Evolutionary conservation across 164 flowering plant genomes (phyloP).

Genomic region (Dillenia suffruticosa): DNA sequence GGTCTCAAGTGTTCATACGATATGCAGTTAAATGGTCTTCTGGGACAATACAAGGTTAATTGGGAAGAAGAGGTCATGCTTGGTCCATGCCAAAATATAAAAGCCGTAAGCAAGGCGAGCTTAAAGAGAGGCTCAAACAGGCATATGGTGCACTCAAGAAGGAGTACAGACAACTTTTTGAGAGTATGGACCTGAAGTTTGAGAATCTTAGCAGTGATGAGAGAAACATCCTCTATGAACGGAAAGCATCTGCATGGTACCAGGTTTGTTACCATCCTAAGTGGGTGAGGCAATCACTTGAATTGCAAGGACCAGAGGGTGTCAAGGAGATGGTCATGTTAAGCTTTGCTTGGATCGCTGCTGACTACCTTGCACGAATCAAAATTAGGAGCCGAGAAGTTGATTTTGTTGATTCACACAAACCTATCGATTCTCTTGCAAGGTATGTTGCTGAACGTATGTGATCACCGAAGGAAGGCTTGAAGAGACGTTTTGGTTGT

Average conservation of each 20-base stretch:
- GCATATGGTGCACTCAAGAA: constrained; percentile 49
- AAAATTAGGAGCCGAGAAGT: constrained; percentile 42
- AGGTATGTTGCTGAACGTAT: constrained; percentile 50
- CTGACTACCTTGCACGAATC: constrained; percentile 79
- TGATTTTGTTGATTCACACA: constrained; percentile 24
- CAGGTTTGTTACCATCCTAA: constrained; percentile 77
- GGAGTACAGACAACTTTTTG: constrained; percentile 64
- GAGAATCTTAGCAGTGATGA: constrained; percentile 46
- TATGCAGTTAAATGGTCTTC: constrained; percentile 53
- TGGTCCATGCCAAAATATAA: constrained; percentile 85
- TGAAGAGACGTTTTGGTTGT: not conserved
- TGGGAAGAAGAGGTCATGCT: constrained; percentile 76
- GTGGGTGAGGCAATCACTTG: constrained; percentile 52
- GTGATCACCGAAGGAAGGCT: constrained; percentile 15
- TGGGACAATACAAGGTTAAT: constrained; percentile 71
- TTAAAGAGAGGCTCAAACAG: constrained; percentile 79
- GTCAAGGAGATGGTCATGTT: constrained; percentile 29
- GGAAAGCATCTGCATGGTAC: constrained; percentile 97
- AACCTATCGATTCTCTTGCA: constrained; percentile 59
- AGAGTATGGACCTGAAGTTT: constrained; percentile 32
- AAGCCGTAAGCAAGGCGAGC: constrained; percentile 75
- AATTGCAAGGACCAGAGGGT: constrained; percentile 36
- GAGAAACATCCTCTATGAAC: constrained; percentile 50
- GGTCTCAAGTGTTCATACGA: constrained; percentile 50
- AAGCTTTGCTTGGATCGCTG: constrained; percentile 93